phyloP scores from a whole-genome alignment of 371 early-diverging fungal species.

The Capillidium rhysosporum region DNA sequence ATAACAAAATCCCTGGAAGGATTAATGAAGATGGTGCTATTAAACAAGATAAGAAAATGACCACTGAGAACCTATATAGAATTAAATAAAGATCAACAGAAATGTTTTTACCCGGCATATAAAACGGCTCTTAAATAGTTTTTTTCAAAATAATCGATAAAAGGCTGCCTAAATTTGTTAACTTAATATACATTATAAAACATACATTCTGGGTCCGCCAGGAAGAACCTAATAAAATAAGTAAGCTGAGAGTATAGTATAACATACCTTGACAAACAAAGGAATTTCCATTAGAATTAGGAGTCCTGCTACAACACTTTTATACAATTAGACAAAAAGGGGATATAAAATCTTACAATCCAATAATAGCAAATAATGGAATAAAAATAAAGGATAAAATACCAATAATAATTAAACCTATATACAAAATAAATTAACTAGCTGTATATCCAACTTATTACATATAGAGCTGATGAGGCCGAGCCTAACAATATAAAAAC shows the following conservation, averaged over 20 bases:
- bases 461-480: background rate
- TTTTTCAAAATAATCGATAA: background rate
- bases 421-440: background rate
- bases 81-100: background rate
- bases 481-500: background rate
- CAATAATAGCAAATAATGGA: background rate
- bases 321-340: background rate
- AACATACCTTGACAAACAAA: background rate
- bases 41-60: background rate
- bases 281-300: background rate
- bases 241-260: background rate
- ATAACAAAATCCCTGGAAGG: background rate
- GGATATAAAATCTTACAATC: background rate
- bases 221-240: background rate
- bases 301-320: background rate
- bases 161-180: background rate
- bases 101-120: background rate
- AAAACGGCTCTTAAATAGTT: background rate
- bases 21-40: background rate
- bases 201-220: background rate
- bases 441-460: background rate
- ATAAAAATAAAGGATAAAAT: background rate
- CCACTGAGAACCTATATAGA: background rate
- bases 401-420: background rate
- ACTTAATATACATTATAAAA: background rate